Percentiles rank a stretch among this genome's conserved stretches.
Evolutionary conservation across 2,329 filamentous ascomycete genomes (phyloP).

Genomic region (Balansia obtecta): DNA sequence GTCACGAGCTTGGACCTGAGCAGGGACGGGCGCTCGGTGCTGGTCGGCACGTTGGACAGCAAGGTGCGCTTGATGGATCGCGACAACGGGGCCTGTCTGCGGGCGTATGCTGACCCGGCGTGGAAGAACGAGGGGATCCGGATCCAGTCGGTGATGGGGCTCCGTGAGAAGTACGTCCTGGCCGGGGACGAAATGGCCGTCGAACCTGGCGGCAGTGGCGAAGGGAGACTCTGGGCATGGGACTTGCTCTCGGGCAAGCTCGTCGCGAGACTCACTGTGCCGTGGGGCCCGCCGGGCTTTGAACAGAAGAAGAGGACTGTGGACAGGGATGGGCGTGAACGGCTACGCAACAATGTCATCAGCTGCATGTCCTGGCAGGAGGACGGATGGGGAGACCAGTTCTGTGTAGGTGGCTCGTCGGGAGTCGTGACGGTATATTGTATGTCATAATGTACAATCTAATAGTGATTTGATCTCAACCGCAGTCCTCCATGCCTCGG

Average conservation of each 20-base stretch:
- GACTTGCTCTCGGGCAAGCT: constrained; percentile 65
- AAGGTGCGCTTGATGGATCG: constrained; percentile 73
- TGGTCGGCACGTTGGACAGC: constrained; percentile 67
- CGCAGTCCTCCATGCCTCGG: background rate
- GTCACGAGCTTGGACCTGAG: constrained; percentile 69
- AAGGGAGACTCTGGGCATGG: constrained; percentile 67
- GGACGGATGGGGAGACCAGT: constrained; percentile 49
- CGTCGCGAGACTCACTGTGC: constrained; percentile 46
- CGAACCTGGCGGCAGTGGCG: constrained; percentile 18
- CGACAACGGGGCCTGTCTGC: constrained; percentile 57
- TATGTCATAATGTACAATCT: constrained; percentile 14
- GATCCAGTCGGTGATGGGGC: constrained; percentile 64
- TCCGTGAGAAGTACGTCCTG: constrained; percentile 64
- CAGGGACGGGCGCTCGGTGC: constrained; percentile 58
- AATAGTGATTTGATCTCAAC: background rate
- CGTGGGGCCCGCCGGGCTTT: constrained; percentile 41
- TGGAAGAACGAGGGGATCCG: constrained; percentile 57
- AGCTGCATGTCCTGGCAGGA: constrained; percentile 53
- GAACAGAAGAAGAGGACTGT: constrained; percentile 39
- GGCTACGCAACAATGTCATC: constrained; percentile 45
- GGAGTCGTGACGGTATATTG: constrained; percentile 54
- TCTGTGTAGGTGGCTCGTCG: constrained; percentile 52
- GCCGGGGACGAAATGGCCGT: constrained; percentile 60
- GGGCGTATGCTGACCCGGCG: constrained; percentile 49
- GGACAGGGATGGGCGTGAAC: constrained; percentile 48